phyloP scores from a whole-genome alignment of 371 early-diverging fungal genomes.

The Sporodiniella umbellata region DNA sequence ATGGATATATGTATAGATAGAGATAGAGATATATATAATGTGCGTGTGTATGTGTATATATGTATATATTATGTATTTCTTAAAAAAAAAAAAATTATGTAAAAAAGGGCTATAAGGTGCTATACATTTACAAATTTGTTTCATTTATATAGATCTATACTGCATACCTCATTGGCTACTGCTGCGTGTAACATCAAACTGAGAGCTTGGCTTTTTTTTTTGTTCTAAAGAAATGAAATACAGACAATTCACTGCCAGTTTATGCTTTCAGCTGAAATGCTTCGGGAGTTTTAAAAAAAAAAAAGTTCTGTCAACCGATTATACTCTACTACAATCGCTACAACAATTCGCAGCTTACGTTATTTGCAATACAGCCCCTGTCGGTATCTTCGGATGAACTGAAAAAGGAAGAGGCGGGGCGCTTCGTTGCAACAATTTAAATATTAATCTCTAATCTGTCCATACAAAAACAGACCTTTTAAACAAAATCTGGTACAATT shows the following conservation, averaged over 20 bases:
- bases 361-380: background rate
- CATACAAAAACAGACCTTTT: no score
- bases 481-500: no score
- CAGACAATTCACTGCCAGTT: background rate
- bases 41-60: no score
- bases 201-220: background rate
- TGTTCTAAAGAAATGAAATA: background rate
- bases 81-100: constrained; percentile 12
- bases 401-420: background rate
- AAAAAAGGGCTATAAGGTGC: constrained; percentile 1
- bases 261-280: background rate
- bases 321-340: background rate
- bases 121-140: constrained; percentile 13
- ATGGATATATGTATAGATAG: no score
- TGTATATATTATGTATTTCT: no score
- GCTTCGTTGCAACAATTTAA: no score
- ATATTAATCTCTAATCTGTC: no score
- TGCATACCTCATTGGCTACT: constrained; percentile 7
- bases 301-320: background rate
- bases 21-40: constrained; percentile 12
- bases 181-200: background rate
- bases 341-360: background rate
- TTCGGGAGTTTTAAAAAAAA: background rate
- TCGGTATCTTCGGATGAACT: background rate
- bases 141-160: background rate